Evolutionary conservation across 2,329 filamentous ascomycete genomes (phyloP).

Genomic region (Cercospora nicotianae): DNA sequence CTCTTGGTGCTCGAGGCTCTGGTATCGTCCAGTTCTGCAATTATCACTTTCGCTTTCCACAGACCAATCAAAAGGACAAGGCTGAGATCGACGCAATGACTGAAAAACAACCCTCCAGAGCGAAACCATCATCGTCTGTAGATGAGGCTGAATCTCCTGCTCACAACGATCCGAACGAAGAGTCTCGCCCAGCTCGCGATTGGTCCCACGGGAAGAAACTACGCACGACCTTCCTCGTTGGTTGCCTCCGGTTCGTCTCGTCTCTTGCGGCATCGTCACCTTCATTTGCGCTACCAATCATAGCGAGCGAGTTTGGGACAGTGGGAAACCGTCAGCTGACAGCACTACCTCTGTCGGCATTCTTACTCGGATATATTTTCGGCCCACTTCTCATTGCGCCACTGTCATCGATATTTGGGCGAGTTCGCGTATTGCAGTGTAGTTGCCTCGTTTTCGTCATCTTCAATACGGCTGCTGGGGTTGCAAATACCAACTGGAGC

Average conservation of each 20-base stretch:
- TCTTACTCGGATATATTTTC: constrained; percentile 56
- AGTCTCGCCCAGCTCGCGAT: neutral
- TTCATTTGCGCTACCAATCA: constrained; percentile 32
- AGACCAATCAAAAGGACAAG: too few species aligned
- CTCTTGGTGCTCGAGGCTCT: too few species aligned
- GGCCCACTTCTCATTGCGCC: constrained; percentile 48
- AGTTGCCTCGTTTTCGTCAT: constrained; percentile 35
- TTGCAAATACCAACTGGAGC: constrained; percentile 30
- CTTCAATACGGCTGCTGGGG: constrained; percentile 36
- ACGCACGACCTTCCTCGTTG: constrained; percentile 25
- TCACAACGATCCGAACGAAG: neutral
- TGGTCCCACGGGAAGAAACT: neutral
- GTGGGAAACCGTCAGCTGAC: constrained; percentile 23
- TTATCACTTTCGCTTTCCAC: too few species aligned
- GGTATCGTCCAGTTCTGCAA: too few species aligned
- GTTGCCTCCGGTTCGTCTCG: constrained; percentile 56
- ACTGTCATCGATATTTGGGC: constrained; percentile 38
- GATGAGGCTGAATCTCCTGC: neutral
- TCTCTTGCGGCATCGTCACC: constrained; percentile 39
- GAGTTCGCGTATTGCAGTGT: constrained; percentile 33
- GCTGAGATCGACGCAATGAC: too few species aligned
- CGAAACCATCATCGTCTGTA: too few species aligned
- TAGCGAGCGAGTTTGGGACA: constrained; percentile 34
- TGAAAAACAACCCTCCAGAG: too few species aligned
- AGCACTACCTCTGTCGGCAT: constrained; percentile 50